phyloP scores from a whole-genome alignment of 2,329 filamentous ascomycete species.

The Alternaria metachromatica region DNA sequence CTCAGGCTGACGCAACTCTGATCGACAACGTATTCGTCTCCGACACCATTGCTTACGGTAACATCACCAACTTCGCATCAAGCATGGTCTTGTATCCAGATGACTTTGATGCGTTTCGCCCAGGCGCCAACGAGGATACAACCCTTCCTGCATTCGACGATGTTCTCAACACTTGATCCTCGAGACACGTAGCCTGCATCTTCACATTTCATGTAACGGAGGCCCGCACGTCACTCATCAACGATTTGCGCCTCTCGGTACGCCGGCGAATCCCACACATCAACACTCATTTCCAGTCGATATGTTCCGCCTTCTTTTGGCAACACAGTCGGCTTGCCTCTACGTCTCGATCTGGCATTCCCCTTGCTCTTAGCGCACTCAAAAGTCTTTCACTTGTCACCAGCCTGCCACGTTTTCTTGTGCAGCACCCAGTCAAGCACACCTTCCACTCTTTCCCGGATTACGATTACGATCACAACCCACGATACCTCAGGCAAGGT shows the following conservation, averaged over 20 bases:
- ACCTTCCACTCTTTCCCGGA: neutral
- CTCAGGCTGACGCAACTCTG: neutral
- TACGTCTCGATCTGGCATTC: neutral
- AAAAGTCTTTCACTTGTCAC: neutral
- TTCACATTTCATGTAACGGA: neutral
- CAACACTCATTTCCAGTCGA: neutral
- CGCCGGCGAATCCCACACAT: neutral
- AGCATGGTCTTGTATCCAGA: neutral
- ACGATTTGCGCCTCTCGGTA: neutral
- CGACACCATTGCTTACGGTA: neutral
- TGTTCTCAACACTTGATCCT: neutral
- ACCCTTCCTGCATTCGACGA: conserved; percentile 23
- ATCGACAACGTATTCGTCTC: neutral
- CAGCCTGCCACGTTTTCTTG: neutral
- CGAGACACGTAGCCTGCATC: neutral
- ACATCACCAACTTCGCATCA: neutral
- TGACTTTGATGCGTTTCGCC: conserved; percentile 19
- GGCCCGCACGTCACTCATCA: neutral
- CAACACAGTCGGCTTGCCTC: neutral
- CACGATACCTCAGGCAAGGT: neutral
- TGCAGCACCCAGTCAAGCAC: neutral
- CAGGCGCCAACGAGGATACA: conserved; percentile 26
- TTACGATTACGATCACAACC: neutral
- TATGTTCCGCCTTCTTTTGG: neutral
- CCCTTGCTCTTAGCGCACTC: neutral